Conservation (phyloP, 805 yeast genomes). For the Teunomyces cretensis region DNA sequence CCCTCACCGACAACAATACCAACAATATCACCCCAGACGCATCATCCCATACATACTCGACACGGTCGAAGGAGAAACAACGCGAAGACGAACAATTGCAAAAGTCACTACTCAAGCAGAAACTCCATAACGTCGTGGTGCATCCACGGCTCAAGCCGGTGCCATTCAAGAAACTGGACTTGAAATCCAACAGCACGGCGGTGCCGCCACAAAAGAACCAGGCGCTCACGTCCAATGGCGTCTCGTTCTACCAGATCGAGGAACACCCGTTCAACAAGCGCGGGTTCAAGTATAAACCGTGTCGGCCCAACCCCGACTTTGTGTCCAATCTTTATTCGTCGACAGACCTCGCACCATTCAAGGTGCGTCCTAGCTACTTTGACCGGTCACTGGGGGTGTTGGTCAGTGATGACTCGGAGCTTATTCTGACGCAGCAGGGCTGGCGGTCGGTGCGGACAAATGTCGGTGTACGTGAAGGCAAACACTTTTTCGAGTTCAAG, state of each 20-base stretch:
- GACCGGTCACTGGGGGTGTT: conserved; percentile 66
- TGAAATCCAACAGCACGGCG: conserved; percentile 5
- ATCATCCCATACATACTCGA: conserved; percentile 19
- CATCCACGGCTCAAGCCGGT: conserved; percentile 38
- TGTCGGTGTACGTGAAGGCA: conserved; percentile 74
- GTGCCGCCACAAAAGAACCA: conserved; percentile 12
- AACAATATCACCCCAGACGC: no score
- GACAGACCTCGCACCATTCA: conserved; percentile 70
- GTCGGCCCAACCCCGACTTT: conserved; percentile 67
- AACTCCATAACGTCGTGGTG: conserved; percentile 28
- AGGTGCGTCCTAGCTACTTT: conserved; percentile 56
- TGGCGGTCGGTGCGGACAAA: conserved; percentile 81
- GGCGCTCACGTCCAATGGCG: conserved; percentile 14
- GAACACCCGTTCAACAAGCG: conserved; percentile 79
- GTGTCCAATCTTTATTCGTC: conserved; percentile 61
- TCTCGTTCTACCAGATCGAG: conserved; percentile 49
- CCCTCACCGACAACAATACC: no score
- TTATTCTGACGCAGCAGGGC: conserved; percentile 64
- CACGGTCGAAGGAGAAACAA: conserved; percentile 25
- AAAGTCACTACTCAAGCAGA: conserved; percentile 24
- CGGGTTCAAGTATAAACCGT: conserved; percentile 78
- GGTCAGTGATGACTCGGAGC: conserved; percentile 24
- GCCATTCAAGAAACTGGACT: conserved; percentile 21
- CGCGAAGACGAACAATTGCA: conserved; percentile 16
- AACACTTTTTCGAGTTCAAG: conserved; percentile 75